phyloP scores from a whole-genome alignment of 208 protist species.

The Wallacemonas sp. region DNA sequence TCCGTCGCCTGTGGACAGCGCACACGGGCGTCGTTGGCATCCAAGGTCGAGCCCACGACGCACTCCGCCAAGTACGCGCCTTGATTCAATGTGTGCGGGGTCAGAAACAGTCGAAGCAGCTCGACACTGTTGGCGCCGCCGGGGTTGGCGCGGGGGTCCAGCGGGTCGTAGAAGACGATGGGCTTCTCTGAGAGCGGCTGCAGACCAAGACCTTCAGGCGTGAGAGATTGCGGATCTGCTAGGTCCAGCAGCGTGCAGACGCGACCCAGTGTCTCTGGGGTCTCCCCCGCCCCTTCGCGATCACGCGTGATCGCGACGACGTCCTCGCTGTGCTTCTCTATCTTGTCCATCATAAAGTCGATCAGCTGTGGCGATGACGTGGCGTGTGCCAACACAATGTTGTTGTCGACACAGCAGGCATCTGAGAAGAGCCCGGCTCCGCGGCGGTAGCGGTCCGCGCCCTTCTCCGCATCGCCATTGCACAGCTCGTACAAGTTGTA shows the following conservation, averaged over 20 bases:
- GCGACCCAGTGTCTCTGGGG: constrained; percentile 45
- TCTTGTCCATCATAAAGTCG: background rate
- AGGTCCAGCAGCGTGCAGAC: constrained; percentile 74
- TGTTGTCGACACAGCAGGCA: constrained; percentile 77
- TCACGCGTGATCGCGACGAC: constrained; percentile 5
- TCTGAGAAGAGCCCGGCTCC: constrained; percentile 87
- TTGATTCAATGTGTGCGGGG: constrained; percentile 93
- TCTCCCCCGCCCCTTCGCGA: background rate
- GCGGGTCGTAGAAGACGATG: constrained; percentile 92
- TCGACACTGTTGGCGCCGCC: constrained; percentile 78
- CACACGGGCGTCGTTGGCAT: constrained; percentile 75
- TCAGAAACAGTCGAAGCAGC: constrained; percentile 97
- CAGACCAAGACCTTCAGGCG: constrained; percentile 94
- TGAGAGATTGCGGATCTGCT: constrained; percentile 65
- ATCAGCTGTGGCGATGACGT: constrained; percentile 15
- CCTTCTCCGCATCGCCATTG: constrained; percentile 80
- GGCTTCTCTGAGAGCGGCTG: constrained; percentile 86
- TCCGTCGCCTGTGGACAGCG: constrained; percentile 88
- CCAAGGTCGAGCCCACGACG: constrained; percentile 81
- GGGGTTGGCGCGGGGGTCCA: constrained; percentile 96
- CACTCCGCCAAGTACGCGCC: constrained; percentile 95
- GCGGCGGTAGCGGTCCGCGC: constrained; percentile 49
- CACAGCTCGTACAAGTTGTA: constrained; percentile 92
- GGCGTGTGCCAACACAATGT: background rate
- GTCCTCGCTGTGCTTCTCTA: constrained; percentile 2